Percentiles rank a stretch among this genome's conserved stretches.
Conservation (phyloP, 2,329 filamentous ascomycete species). For the Penicillium sp. region DNA sequence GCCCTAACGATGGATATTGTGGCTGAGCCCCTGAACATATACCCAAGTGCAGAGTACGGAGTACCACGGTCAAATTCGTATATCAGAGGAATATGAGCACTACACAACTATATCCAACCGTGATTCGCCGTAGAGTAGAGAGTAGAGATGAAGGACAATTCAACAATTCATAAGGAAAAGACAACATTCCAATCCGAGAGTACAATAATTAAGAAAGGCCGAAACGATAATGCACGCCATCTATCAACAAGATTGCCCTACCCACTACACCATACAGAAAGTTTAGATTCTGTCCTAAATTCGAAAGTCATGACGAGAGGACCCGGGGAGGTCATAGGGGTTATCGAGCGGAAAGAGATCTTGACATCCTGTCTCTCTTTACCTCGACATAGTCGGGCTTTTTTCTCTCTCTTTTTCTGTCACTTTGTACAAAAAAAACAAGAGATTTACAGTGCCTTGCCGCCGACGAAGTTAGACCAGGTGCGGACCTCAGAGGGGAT, state of each 20-base stretch:
- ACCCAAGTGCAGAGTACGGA: neutral
- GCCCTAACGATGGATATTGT: neutral
- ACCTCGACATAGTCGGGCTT: constrained; percentile 6
- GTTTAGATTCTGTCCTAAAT: neutral
- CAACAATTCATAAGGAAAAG: constrained; percentile 3
- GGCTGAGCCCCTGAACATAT: neutral
- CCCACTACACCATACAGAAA: constrained; percentile 28
- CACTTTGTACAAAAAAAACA: constrained; percentile 18
- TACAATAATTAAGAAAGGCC: constrained; percentile 10
- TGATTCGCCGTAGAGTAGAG: constrained; percentile 6
- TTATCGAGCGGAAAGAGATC: constrained; percentile 6
- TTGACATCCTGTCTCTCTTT: neutral
- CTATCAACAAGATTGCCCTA: constrained; percentile 34
- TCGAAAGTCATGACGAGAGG: constrained; percentile 6
- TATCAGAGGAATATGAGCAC: neutral
- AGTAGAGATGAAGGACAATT: constrained; percentile 1
- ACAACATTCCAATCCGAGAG: constrained; percentile 9
- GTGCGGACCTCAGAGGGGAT: constrained; percentile 87
- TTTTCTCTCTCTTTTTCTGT: constrained; percentile 11
- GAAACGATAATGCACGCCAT: constrained; percentile 28
- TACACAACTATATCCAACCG: neutral
- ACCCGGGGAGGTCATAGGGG: constrained; percentile 8
- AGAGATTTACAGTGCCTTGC: constrained; percentile 49
- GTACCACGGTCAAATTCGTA: neutral
- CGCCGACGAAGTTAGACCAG: constrained; percentile 94